Evolutionary conservation across 768 basidiomycete species (phyloP), one percentile per base, ranked within the genome.

Genomic region (Pleurotus pulmonarius): DNA sequence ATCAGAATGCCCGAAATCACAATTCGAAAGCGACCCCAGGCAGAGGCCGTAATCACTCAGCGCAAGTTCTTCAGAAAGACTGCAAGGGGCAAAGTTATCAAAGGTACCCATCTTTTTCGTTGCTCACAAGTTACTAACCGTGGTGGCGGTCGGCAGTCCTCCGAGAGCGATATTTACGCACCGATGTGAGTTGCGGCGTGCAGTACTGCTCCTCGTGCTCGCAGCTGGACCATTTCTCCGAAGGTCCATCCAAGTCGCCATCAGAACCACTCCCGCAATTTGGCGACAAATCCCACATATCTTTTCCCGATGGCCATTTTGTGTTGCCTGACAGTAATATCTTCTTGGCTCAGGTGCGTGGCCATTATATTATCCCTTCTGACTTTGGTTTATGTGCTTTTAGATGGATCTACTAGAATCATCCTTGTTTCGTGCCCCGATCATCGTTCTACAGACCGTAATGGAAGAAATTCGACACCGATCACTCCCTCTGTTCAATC

Each of bases 11-110:
- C 73, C 43, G 76, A 84, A 55, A 92, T 94, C 37, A 85, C 83
- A 3, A 86, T 93, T 39, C 74, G 84, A 18, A 93, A 90, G 62
- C 77, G 91, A 54, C 80, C 87, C 15, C 76, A 77, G 43, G 76
- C 83, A 4, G 92, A 93, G 66, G 88, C 86, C 1, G 80, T 83
- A 11, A 67, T 89, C 2, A 90, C 91, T 0, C 93, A 92, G 63
- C 86, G 90, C 58, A 96, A 93, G 68, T 98, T 94, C 71, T 90
- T 94, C 79, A 96, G 92, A 71, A 98, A 98, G 73, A 98, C 97
- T 0, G 89, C 91, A 0, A 76, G 84, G 63, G 97, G 97, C 13
- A 95, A 94, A 66, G 92, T 99, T 16, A 83, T 95, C 65, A 97
- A 95, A 77, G 89, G 95, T 93, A 16, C 26, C 13, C 3, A 34